Evolutionary conservation across 305 asterid species (phyloP), one percentile per base, ranked within the genome.

Genomic region (Stenogyne calaminthoides): DNA sequence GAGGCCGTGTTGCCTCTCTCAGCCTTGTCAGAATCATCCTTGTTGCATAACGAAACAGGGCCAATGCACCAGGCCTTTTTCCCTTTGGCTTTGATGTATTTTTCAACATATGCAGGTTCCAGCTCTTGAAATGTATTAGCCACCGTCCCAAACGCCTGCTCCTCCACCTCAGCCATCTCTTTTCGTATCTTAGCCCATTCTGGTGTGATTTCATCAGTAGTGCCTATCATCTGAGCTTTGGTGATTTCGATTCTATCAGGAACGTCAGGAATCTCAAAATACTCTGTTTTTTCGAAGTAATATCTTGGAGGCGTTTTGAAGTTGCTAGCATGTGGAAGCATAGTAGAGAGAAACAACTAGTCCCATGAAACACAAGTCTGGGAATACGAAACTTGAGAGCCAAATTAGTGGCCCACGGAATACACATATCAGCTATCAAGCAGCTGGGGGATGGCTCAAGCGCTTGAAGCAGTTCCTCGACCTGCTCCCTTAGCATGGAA

Each of bases 61-160:
- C 96, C 92, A 3, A 88, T 61, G 70, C 89, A 80, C 91, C 91
- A 90, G 0, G 84, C 76, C 2, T 79, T 82, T 16, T 76, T 73
- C 2, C 76, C 85, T 32, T 58, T 82, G 0, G 32, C 68, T 4
- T 66, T 73, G 5, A 7, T 42, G 72, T 73, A 78, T 4, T 15
- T 11, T 4, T 20, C 5, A 20, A 76, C 55, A 55, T 81, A 81
- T 4, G 54, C 65, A 2, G 72, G 66, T 25, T 84, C 85, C 39
- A 81, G 34, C 59, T 84, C 88, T 7, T 78, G 73, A 7, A 81
- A 81, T 0, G 79, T 73, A 25, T 81, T 84, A 0, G 76, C 82
- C 68, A 84, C 83, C 19, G 80, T 74, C 8, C 88, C 91, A 9
- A 52, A 60, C 7, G 90, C 81, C 6, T 27, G 67, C 0, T 7